Evolutionary conservation across 1,284 basidiomycete genomes (phyloP).

Genomic region (Cryptococcus sp.): DNA sequence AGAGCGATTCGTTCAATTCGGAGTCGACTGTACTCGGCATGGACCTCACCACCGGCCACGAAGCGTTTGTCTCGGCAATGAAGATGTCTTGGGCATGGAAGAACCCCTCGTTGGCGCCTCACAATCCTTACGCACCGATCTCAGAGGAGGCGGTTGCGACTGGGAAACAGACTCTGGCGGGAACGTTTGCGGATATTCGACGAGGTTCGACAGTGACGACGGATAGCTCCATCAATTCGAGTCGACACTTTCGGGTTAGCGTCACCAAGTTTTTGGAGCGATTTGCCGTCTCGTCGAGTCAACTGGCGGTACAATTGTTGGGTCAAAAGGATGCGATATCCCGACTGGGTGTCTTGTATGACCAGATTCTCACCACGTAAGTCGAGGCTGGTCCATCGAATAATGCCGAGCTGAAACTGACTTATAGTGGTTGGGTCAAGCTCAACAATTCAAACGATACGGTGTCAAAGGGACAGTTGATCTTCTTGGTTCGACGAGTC

Average conservation of each 20-base stretch:
- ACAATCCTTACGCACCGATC: conserved; percentile 8
- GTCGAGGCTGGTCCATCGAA: conserved; percentile 4
- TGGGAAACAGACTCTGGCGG: conserved; percentile 5
- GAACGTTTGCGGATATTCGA: conserved; percentile 21
- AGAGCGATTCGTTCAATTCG: conserved; percentile 5
- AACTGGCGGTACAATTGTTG: conserved; percentile 37
- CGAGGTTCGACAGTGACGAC: conserved; percentile 18
- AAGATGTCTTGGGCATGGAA: conserved; percentile 48
- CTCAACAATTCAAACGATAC: conserved; percentile 37
- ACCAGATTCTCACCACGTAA: conserved; percentile 49
- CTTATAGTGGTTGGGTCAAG: conserved; percentile 41
- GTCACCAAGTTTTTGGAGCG: conserved; percentile 43
- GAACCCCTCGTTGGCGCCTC: conserved; percentile 24
- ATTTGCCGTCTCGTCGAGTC: conserved; percentile 36
- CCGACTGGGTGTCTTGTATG: conserved; percentile 47
- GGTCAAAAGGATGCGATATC: conserved; percentile 39
- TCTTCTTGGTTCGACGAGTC: conserved; percentile 47
- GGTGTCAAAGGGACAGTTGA: conserved; percentile 48
- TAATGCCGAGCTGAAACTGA: conserved; percentile 1
- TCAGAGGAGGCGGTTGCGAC: conserved; percentile 6
- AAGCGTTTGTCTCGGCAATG: conserved; percentile 48
- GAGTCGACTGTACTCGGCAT: conserved; percentile 41
- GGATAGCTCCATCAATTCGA: not conserved
- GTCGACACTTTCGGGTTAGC: conserved; percentile 1
- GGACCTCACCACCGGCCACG: conserved; percentile 46